These are phyloP conservation scores for Alopecurus myosuroides DNA, from an alignment of 176 grass and related monocot species.

Conservation along the genomic window DNA sequence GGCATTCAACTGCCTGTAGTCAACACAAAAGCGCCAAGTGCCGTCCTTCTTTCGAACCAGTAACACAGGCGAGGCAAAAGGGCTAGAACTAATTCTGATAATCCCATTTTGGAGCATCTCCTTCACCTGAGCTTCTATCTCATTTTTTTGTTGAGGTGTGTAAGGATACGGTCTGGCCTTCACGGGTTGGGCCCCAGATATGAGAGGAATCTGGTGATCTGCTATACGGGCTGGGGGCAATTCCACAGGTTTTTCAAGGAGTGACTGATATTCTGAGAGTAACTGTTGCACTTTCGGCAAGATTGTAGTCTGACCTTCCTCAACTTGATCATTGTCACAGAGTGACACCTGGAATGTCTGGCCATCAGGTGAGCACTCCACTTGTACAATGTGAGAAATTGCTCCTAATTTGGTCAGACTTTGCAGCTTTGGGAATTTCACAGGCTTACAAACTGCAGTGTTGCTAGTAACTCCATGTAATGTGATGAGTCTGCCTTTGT, in stretches of 20 bases:
- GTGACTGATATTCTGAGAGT: too few species aligned
- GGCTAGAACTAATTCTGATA: background rate
- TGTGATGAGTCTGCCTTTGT: too few species aligned
- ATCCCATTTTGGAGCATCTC: background rate
- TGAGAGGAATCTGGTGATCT: background rate
- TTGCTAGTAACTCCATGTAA: background rate
- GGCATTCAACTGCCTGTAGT: background rate
- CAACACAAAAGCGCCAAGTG: background rate
- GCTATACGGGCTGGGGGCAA: too few species aligned
- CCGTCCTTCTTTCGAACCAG: background rate
- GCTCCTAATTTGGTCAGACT: fast-evolving
- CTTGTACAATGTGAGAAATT: too few species aligned
- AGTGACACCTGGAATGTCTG: too few species aligned
- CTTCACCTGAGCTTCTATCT: background rate
- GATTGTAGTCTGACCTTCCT: too few species aligned
- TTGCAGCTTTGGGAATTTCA: too few species aligned
- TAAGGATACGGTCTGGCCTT: background rate
- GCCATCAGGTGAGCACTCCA: too few species aligned
- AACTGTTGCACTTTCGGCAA: too few species aligned
- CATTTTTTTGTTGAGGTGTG: background rate
- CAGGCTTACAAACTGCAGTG: fast-evolving
- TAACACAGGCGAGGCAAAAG: background rate
- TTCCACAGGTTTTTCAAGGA: background rate
- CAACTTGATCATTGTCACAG: too few species aligned
- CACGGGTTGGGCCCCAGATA: background rate